Conservation (phyloP, 176 grass and related monocot genomes). For the Canna indica region DNA sequence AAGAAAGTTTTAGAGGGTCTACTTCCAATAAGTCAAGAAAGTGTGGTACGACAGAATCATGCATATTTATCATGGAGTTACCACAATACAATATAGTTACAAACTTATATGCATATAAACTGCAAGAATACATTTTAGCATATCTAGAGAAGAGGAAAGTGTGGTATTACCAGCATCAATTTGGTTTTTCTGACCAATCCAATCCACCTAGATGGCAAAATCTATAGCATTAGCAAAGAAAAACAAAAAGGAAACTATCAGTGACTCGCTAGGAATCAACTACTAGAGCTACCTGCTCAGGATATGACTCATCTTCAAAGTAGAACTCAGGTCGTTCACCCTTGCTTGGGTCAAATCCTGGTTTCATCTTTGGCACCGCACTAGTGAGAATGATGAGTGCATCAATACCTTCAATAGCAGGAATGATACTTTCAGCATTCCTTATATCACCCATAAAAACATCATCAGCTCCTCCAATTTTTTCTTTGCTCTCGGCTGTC, state of each 20-base stretch:
- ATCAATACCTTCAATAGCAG: slow-evolving; percentile 57
- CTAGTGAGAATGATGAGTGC: slow-evolving; percentile 92
- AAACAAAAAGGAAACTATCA: not conserved
- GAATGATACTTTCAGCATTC: slow-evolving; percentile 37
- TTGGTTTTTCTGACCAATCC: slow-evolving; percentile 96
- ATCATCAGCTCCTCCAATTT: slow-evolving; percentile 43
- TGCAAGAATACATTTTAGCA: not conserved
- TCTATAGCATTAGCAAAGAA: not conserved
- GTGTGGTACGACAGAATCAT: not conserved
- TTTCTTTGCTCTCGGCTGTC: slow-evolving; percentile 61
- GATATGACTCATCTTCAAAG: slow-evolving; percentile 61
- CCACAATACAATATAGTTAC: not conserved
- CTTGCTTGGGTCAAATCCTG: slow-evolving; percentile 69
- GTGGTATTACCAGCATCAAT: slow-evolving; percentile 58
- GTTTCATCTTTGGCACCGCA: slow-evolving; percentile 76
- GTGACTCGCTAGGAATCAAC: not conserved
- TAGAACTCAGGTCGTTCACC: slow-evolving; percentile 82
- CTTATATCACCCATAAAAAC: slow-evolving; percentile 76
- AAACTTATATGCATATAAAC: not conserved
- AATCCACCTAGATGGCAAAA: slow-evolving; percentile 51
- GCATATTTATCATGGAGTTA: not conserved
- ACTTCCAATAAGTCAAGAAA: not conserved
- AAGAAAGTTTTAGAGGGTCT: not conserved
- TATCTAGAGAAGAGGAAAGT: not conserved
- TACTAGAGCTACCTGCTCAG: slow-evolving; percentile 50